A percentile compares a stretch with the other conserved stretches of the same genome.
These are phyloP conservation scores for Lodderomyces margitis DNA, from an alignment of 1,139 yeast genomes.

Conservation along the genomic window DNA sequence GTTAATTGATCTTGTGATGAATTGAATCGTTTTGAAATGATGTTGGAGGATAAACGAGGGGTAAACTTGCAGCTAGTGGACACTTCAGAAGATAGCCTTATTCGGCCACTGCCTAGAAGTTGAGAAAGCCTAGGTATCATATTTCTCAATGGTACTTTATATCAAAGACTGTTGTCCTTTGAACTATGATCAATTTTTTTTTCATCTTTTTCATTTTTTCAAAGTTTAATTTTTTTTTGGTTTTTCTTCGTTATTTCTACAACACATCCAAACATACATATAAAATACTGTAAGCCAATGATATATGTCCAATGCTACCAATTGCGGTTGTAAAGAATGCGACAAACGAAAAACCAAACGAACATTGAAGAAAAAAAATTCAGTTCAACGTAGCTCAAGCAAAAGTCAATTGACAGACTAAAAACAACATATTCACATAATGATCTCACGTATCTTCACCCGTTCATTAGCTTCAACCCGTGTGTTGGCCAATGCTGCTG, in stretches of 20 bases:
- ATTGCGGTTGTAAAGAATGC: background rate
- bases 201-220: no score
- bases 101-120: background rate
- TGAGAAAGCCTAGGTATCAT: slow-evolving; percentile 1
- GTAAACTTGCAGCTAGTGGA: background rate
- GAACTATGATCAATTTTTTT: no score
- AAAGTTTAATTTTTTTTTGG: no score
- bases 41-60: background rate
- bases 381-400: background rate
- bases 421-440: slow-evolving; percentile 1
- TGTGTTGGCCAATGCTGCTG: background rate
- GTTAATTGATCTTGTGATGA: slow-evolving; percentile 33
- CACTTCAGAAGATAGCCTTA: background rate
- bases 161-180: no score
- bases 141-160: background rate
- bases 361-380: background rate
- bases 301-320: background rate
- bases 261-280: background rate
- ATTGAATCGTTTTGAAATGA: background rate
- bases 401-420: background rate
- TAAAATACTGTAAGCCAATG: background rate
- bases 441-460: slow-evolving; percentile 56
- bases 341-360: background rate
- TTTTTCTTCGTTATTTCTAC: no score
- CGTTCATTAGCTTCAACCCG: slow-evolving; percentile 69